Evolutionary conservation across 148 eudicot genomes (phyloP), one percentile per base, ranked within the genome.

Genomic region (Camellia sinensis): DNA sequence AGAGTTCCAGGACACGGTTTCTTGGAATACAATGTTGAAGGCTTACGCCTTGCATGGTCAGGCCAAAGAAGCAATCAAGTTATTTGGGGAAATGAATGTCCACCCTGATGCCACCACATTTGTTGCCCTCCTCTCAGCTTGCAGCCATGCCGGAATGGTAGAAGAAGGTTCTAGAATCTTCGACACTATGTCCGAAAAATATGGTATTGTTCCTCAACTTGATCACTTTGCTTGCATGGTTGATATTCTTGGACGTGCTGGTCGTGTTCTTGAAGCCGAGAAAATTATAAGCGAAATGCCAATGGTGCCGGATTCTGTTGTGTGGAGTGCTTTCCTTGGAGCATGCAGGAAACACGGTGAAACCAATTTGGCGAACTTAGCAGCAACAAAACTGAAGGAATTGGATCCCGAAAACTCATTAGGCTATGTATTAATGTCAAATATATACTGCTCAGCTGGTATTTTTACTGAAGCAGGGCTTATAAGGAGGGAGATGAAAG

Each of bases 21-120:
- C 90, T 77, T 89, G 92, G 92, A 89, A 89, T 73, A 82, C 92
- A n/a, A 79, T 89, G 81, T 71, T 89, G 60, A 89, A 89, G 79
- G 88, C 88, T 73, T 87, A 86, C 79, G 89, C 88, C 44, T 78
- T 89, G 73, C 89, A 88, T 54, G 92, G 92, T 6, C 78, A 83
- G 72, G 87, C 89, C 19, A 78, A 81, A 57, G 74, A 75, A 66
- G 87, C 90, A 65, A 57, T 86, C 73, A 10, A 75, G 69, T 77
- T 83, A 19, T 89, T 84, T 67, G 44, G 45, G 10, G 65, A 78
- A 54, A 88, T 89, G 92, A 74, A 88, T 78, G 81, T 79, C 19
- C 17, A 79, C 50, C 87, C 92, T 7, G 92, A 88, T 80, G 83
- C 84, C 56, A 76, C 87, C 18, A 89, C 90, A n/a, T 89, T 89